Evolutionary conservation across 2,329 filamentous ascomycete genomes (phyloP), one percentile per base, ranked within the genome.

Genomic region (Nemania serpens): DNA sequence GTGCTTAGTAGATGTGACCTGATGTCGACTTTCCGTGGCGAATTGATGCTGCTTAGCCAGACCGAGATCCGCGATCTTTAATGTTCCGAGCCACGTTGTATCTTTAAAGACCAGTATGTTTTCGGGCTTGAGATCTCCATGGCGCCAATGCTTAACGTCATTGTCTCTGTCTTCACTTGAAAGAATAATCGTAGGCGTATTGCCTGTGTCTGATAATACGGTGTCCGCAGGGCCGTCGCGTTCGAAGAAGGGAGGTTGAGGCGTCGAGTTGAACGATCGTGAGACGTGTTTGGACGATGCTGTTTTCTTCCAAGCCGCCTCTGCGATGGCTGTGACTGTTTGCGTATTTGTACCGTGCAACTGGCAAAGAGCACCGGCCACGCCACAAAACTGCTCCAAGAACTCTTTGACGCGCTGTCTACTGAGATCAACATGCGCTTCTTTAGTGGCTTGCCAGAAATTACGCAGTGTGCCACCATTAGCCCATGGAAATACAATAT

Each of bases 401-500:
- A 56, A 43, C 34, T 61, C 41, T 12, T 11, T 20, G 3, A 61
- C 41, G 2, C 45, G 43, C 2, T 48, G 5, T 5, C n/a, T 17
- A 13, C 36, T 39, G 2, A 54, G 52, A 18, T 43, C 15, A 47
- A 47, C 10, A 36, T 60, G 22, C 2, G 17, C 51, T 7, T 49
- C 29, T 2, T 22, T 13, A 5, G 42, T 7, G 5, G 37, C 39
- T 15, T 17, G 22, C 66, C 66, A 70, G 15, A 68, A 66, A 1
- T 65, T 33, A 15, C 61, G 45, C 1, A 70, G 63, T 22, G 64
- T 68, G 9, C 66, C 68, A 20, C 61, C 54, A 20, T 62, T 41
- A 2, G 69, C 69, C 64, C 61, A 69, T 22, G 61, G 56, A 33
- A 69, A 68, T 20, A 69, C 54, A 36, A 69, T 62, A 12, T 58